Conservation (phyloP, 2,329 filamentous ascomycete species). For the Pseudogymnoascus destructans region DNA sequence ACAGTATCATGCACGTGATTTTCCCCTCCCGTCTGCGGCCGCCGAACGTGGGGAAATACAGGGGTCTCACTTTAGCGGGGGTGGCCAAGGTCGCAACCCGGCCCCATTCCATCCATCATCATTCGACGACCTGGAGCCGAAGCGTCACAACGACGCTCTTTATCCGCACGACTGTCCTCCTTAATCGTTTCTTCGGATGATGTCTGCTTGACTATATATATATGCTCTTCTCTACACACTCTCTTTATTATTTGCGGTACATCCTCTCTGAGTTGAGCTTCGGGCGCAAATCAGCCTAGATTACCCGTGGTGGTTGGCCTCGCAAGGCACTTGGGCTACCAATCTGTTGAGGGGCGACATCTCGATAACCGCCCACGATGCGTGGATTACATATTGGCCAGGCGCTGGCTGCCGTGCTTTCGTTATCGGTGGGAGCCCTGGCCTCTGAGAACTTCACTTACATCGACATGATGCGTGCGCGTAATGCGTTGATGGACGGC, state of each 20-base stretch:
- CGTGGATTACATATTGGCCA: slow-evolving; percentile 6
- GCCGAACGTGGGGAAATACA: slow-evolving; percentile 1
- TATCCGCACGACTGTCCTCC: background rate
- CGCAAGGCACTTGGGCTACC: background rate
- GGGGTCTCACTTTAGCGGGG: background rate
- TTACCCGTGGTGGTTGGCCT: background rate
- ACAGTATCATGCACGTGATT: background rate
- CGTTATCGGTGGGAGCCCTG: slow-evolving; percentile 30
- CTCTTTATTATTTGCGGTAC: background rate
- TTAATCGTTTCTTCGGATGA: background rate
- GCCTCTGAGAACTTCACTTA: slow-evolving; percentile 45
- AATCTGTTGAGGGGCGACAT: background rate
- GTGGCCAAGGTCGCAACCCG: slow-evolving; percentile 1
- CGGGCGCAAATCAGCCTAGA: slow-evolving; percentile 5
- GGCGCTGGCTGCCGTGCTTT: slow-evolving; percentile 25
- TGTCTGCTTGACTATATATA: background rate
- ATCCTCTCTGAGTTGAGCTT: background rate
- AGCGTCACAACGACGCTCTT: background rate
- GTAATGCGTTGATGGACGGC: slow-evolving; percentile 58
- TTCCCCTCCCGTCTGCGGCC: background rate
- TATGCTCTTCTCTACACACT: background rate
- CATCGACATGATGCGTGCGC: slow-evolving; percentile 46
- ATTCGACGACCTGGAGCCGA: slow-evolving; percentile 5
- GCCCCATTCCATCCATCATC: slow-evolving; percentile 1
- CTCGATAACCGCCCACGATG: slow-evolving; percentile 8